Evolutionary conservation across 2,329 filamentous ascomycete species (phyloP).

Genomic region (Penicillium sp.): DNA sequence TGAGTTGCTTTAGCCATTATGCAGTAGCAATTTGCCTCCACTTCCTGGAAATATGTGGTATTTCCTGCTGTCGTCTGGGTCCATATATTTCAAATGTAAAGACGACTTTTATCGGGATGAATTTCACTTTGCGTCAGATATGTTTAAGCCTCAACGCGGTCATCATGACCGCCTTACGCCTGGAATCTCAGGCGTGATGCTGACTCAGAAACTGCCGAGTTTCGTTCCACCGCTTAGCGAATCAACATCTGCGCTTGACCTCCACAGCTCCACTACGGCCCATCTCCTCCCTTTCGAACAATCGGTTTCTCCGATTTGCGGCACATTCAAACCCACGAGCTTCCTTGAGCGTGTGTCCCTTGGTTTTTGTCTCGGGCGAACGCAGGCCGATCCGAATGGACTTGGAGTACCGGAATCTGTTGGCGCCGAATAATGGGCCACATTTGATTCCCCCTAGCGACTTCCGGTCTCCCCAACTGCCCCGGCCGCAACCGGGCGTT

Average conservation of each 20-base stretch:
- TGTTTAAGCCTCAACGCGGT: too few species aligned
- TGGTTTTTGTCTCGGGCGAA: conserved; percentile 29
- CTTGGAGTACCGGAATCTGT: conserved; percentile 31
- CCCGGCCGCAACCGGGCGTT: conserved; percentile 28
- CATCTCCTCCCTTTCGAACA: conserved; percentile 1
- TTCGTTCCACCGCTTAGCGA: neutral
- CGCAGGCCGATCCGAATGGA: conserved; percentile 32
- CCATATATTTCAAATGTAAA: too few species aligned
- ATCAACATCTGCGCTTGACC: neutral
- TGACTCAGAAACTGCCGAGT: neutral
- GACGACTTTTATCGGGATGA: too few species aligned
- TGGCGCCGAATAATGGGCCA: conserved; percentile 34
- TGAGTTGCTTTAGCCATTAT: too few species aligned
- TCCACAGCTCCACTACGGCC: conserved; percentile 1
- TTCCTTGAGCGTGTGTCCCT: conserved; percentile 19
- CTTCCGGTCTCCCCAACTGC: conserved; percentile 33
- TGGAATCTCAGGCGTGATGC: neutral
- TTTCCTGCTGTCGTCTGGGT: too few species aligned
- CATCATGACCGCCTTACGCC: too few species aligned
- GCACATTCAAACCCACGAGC: conserved; percentile 24
- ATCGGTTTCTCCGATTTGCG: conserved; percentile 38
- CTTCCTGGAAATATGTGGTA: too few species aligned
- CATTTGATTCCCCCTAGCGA: conserved; percentile 30
- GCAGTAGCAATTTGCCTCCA: too few species aligned
- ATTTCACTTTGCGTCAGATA: too few species aligned